phyloP scores from a whole-genome alignment of 768 basidiomycete species.

The Lactarius sanguifluus region DNA sequence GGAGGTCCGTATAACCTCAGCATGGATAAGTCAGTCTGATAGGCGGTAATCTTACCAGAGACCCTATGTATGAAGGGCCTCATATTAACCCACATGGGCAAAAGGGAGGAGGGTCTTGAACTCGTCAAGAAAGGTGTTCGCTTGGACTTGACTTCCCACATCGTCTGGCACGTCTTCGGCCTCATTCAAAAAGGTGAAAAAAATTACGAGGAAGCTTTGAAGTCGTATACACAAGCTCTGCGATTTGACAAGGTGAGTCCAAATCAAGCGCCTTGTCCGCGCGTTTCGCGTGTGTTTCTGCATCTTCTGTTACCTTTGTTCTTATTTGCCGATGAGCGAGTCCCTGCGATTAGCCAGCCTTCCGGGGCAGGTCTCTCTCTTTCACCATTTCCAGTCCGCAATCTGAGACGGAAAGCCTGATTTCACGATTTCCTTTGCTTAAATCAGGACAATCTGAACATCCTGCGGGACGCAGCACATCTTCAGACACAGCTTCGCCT shows the following conservation, averaged over 20 bases:
- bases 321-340: background rate
- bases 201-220: conserved; percentile 91
- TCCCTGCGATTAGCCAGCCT: background rate
- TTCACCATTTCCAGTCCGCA: conserved; percentile 9
- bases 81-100: conserved; percentile 74
- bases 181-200: conserved; percentile 93
- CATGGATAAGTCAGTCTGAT: conserved; percentile 19
- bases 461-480: conserved; percentile 86
- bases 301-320: background rate
- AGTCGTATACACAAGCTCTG: conserved; percentile 88
- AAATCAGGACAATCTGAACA: conserved; percentile 86
- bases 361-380: background rate
- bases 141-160: conserved; percentile 83
- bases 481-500: conserved; percentile 86
- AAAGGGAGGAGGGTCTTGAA: conserved; percentile 77
- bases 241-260: conserved; percentile 79
- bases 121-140: conserved; percentile 83
- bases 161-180: conserved; percentile 98
- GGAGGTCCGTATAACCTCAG: conserved; percentile 58
- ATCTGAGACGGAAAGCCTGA: conserved; percentile 12
- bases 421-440: conserved; percentile 2
- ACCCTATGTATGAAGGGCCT: conserved; percentile 97
- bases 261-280: background rate
- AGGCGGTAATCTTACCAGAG: conserved; percentile 50
- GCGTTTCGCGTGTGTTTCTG: conserved; percentile 10